These are phyloP conservation scores for Helicostylum pulchrum DNA, from an alignment of 192 early-diverging fungal species.

Conservation along the genomic window DNA sequence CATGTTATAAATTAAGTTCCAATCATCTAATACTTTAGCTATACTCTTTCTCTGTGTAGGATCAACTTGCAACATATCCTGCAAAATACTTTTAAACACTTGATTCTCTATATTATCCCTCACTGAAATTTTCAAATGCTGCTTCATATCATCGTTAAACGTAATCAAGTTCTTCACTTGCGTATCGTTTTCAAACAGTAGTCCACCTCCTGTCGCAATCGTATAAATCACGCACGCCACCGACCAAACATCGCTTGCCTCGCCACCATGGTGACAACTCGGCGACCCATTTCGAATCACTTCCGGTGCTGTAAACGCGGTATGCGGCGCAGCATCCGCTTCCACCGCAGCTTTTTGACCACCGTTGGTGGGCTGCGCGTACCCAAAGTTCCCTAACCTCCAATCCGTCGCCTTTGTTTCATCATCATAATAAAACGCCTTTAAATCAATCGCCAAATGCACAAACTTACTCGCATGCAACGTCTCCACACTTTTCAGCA, in stretches of 20 bases:
- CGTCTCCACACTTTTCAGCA: background rate
- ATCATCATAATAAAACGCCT: conserved; percentile 10
- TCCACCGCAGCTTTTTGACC: background rate
- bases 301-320: conserved; percentile 1
- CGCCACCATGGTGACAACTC: background rate
- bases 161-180: background rate
- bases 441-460: background rate
- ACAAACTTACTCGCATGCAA: conserved; percentile 1
- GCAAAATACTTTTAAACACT: background rate
- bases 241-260: conserved; percentile 2
- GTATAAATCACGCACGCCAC: conserved; percentile 1
- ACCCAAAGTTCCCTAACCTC: background rate
- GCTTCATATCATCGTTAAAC: background rate
- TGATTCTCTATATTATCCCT: background rate
- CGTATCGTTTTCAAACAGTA: background rate
- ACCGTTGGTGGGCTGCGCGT: background rate
- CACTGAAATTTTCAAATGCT: background rate
- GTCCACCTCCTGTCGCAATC: background rate
- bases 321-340: background rate
- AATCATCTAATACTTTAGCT: background rate
- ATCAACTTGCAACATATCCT: background rate
- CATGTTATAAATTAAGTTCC: background rate
- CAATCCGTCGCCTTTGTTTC: background rate
- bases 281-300: background rate
- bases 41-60: background rate